Base-by-base conservation (phyloP, 148 eudicot species). In the Diospyros kaki region DNA sequence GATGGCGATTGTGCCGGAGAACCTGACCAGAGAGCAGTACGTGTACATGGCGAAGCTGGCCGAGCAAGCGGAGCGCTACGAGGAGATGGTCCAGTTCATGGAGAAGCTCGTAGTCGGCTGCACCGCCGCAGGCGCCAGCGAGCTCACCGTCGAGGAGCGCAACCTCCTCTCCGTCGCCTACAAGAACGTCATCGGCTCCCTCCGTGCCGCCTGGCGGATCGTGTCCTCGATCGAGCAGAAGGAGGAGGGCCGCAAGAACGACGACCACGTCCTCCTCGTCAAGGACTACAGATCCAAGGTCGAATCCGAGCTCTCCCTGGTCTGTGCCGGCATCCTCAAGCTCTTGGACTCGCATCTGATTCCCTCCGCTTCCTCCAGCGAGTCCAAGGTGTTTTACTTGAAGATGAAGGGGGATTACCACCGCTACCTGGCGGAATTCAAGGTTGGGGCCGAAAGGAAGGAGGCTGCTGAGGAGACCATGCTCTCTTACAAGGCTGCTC, bases 161-260 rank as follows among this genome's bases (percentile, higher is more conserved):
- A 73, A 73, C 76, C 76, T 73, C 48, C 76, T 73, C 45, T 73
- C 76, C n/a, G 68, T 73, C 11, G 73, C 79, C 8, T 76, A 76
- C 74, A 76, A 76, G 74, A 69, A 69, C 78, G 79, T 76, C 18
- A 76, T 76, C 68, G 74, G 79, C 6, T 70, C 79, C 1, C 79
- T 70, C 41, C 68, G 79, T 0, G 73, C 79, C 11, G 73, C 79
- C 1, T 76, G 74, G 79, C 39, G 74, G 6, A 76, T 76, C 61
- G 66, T 76, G 46, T 69, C 79, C 7, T 76, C 79, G 41, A 76
- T 76, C 9, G 79, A 76, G 79, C 79, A 68, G 79, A 76, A 76
- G 74, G 79, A 76, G 79, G 79, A 76, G 65, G 56, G 61, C 5
- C 48, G 74, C 11, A 52, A 28, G 61, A 76, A 76, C 79, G 74